Evolutionary conservation across 208 protist species (phyloP).

Genomic region (Crithidia expoeki): DNA sequence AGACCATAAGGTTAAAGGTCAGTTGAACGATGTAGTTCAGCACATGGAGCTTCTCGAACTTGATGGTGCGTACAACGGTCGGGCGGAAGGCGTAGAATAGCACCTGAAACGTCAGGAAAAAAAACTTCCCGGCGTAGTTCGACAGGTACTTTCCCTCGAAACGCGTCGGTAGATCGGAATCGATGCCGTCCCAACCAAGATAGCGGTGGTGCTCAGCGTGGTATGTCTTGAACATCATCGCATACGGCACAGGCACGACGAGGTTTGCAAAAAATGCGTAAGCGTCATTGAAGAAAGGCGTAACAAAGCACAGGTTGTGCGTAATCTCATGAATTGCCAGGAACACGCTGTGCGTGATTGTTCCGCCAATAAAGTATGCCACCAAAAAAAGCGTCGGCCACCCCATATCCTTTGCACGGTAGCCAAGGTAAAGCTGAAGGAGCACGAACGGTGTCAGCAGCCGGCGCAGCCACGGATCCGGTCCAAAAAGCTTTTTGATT

Average conservation of each 20-base stretch:
- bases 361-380: conserved; percentile 85
- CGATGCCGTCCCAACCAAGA: conserved; percentile 86
- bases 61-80: conserved; percentile 65
- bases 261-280: conserved; percentile 88
- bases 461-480: conserved; percentile 54
- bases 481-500: conserved; percentile 81
- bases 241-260: conserved; percentile 86
- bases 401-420: conserved; percentile 59
- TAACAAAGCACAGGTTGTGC: conserved; percentile 88
- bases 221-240: conserved; percentile 93
- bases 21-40: conserved; percentile 62
- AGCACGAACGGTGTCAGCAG: conserved; percentile 59
- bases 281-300: conserved; percentile 74
- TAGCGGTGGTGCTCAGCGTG: conserved; percentile 95
- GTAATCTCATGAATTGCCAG: conserved; percentile 93
- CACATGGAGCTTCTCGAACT: conserved; percentile 61
- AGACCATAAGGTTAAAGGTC: conserved; percentile 43
- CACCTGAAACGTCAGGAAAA: conserved; percentile 89
- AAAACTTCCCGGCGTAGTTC: conserved; percentile 68
- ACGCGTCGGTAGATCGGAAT: conserved; percentile 86
- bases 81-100: conserved; percentile 92
- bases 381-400: conserved; percentile 69
- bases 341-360: conserved; percentile 81
- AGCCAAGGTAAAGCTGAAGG: conserved; percentile 70
- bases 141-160: conserved; percentile 78